Conservation (phyloP, 192 early-diverging fungal species). For the Coemansia sp. region DNA sequence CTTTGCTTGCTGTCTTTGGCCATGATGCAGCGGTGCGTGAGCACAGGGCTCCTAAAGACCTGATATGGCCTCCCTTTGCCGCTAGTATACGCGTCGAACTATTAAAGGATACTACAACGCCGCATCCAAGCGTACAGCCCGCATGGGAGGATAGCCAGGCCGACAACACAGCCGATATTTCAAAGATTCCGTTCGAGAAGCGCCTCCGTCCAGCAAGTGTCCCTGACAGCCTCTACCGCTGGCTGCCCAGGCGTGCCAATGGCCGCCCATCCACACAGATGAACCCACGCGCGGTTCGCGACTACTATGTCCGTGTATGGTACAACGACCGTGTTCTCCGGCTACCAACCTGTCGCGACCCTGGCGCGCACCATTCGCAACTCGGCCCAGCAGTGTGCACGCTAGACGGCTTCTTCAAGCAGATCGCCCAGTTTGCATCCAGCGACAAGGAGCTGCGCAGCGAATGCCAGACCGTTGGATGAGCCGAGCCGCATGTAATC, state of each 20-base stretch:
- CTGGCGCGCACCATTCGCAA: slow-evolving; percentile 43
- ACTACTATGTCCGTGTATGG: slow-evolving; percentile 55
- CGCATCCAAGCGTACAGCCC: slow-evolving; percentile 20
- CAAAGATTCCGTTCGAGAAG: slow-evolving; percentile 20
- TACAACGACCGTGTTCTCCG: slow-evolving; percentile 38
- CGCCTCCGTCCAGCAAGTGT: slow-evolving; percentile 36
- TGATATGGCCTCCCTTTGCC: slow-evolving; percentile 39
- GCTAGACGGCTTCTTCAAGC: slow-evolving; percentile 54
- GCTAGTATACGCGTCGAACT: slow-evolving; percentile 48
- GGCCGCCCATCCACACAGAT: neutral
- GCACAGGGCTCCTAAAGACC: neutral
- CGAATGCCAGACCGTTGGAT: neutral
- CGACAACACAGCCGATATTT: slow-evolving; percentile 15
- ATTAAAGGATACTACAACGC: slow-evolving; percentile 37
- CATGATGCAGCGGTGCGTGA: slow-evolving; percentile 4
- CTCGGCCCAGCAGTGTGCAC: slow-evolving; percentile 44
- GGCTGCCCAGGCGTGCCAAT: slow-evolving; percentile 7
- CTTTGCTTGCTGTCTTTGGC: slow-evolving; percentile 41
- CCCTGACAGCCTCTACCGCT: slow-evolving; percentile 38
- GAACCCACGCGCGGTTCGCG: slow-evolving; percentile 33
- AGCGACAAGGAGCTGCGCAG: slow-evolving; percentile 23
- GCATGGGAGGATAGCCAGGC: slow-evolving; percentile 40
- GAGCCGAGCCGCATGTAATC: neutral
- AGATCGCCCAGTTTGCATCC: slow-evolving; percentile 36
- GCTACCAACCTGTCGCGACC: slow-evolving; percentile 49